Evolutionary conservation across 2,329 filamentous ascomycete species (phyloP).

Genomic region (Blumeriella jaapii): DNA sequence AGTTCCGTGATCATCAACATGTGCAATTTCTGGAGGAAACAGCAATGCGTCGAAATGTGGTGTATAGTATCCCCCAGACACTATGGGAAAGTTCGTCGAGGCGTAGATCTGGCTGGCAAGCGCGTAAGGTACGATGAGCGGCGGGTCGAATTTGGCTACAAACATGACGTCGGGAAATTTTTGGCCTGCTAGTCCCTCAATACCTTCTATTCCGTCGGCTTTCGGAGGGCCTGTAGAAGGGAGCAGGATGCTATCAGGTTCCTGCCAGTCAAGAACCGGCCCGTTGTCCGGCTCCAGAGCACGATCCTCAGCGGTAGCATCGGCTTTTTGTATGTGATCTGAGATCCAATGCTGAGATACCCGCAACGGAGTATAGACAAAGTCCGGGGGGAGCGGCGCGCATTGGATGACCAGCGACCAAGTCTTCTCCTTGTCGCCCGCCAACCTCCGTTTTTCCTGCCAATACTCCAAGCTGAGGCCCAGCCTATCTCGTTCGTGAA

Average conservation of each 20-base stretch:
- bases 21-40: conserved; percentile 32
- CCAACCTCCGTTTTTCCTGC: conserved; percentile 50
- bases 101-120: conserved; percentile 52
- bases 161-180: conserved; percentile 64
- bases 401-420: conserved; percentile 63
- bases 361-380: conserved; percentile 47
- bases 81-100: conserved; percentile 46
- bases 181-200: conserved; percentile 35
- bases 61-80: conserved; percentile 32
- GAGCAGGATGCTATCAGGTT: conserved; percentile 55
- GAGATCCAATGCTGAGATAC: conserved; percentile 67
- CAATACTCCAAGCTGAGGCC: conserved; percentile 70
- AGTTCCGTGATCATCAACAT: conserved; percentile 40
- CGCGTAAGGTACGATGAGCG: conserved; percentile 55
- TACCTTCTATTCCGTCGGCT: conserved; percentile 42
- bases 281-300: conserved; percentile 27
- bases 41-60: conserved; percentile 38
- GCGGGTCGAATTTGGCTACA: conserved; percentile 62
- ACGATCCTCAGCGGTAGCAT: conserved; percentile 34
- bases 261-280: conserved; percentile 55
- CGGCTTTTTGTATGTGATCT: conserved; percentile 48
- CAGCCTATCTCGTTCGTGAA: conserved; percentile 56
- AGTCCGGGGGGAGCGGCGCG: conserved; percentile 34
- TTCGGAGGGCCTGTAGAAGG: conserved; percentile 33
- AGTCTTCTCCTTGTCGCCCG: conserved; percentile 29